These are phyloP conservation scores for Simplicillium aogashimaense DNA, from an alignment of 2,329 filamentous ascomycete species.

Conservation along the genomic window DNA sequence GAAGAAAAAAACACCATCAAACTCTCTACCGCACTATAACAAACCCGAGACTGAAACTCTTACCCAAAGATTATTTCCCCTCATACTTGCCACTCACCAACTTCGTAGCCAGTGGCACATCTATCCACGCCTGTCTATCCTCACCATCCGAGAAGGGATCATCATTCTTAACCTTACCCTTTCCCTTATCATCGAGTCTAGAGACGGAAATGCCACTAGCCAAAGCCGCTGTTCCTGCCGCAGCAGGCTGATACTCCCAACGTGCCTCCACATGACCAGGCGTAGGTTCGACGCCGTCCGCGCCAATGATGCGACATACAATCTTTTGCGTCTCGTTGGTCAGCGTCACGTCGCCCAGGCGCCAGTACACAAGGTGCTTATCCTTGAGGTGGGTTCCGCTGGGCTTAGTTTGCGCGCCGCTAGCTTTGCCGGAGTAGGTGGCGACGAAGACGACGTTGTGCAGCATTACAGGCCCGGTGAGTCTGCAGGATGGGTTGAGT, in stretches of 20 bases:
- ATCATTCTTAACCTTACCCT: slow-evolving; percentile 40
- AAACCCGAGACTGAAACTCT: neutral
- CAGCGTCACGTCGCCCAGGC: slow-evolving; percentile 63
- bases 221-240: slow-evolving; percentile 29
- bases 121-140: slow-evolving; percentile 46
- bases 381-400: slow-evolving; percentile 71
- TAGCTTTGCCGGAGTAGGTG: slow-evolving; percentile 59
- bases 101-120: slow-evolving; percentile 56
- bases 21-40: neutral
- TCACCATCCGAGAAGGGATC: slow-evolving; percentile 59
- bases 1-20: neutral
- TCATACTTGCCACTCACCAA: slow-evolving; percentile 70
- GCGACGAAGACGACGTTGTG: slow-evolving; percentile 69
- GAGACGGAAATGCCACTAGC: slow-evolving; percentile 58
- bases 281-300: slow-evolving; percentile 59
- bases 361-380: slow-evolving; percentile 71
- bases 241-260: slow-evolving; percentile 53
- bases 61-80: slow-evolving; percentile 23
- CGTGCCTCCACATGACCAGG: slow-evolving; percentile 72
- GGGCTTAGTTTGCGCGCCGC: slow-evolving; percentile 66
- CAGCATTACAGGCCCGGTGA: slow-evolving; percentile 29
- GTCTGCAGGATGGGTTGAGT: slow-evolving; percentile 60
- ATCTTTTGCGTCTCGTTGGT: slow-evolving; percentile 62
- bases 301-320: slow-evolving; percentile 68
- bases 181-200: slow-evolving; percentile 38